Conservation (phyloP, 2,329 filamentous ascomycete genomes). For the Pseudogymnoascus sp. region DNA sequence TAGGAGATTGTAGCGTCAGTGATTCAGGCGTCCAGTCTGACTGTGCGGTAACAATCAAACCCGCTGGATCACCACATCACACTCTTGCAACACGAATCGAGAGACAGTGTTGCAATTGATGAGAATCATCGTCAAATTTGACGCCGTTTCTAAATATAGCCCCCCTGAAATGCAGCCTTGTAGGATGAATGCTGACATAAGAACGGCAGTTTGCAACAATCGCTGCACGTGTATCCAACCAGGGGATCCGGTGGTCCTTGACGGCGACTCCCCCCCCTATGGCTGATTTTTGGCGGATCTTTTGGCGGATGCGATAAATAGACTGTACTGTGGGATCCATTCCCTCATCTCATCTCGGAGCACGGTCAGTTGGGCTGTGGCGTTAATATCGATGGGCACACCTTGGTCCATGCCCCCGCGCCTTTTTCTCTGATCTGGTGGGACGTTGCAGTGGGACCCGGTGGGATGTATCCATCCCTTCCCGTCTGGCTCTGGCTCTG, state of each 20-base stretch:
- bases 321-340: background rate
- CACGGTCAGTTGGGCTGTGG: constrained; percentile 3
- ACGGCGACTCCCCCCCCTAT: background rate
- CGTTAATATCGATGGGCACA: constrained; percentile 8
- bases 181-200: constrained; percentile 4
- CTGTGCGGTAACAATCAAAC: no score
- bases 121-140: background rate
- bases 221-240: constrained; percentile 7
- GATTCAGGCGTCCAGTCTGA: no score
- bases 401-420: background rate
- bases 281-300: background rate
- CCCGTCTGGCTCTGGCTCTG: background rate
- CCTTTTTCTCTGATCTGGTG: constrained; percentile 9
- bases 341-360: background rate
- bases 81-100: background rate
- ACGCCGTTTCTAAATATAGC: background rate
- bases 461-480: background rate
- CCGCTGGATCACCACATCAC: constrained; percentile 1
- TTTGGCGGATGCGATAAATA: background rate
- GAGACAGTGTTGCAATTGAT: background rate
- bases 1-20: no score
- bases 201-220: constrained; percentile 3
- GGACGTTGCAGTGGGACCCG: background rate
- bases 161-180: background rate
- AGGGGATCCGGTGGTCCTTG: constrained; percentile 4